Evolutionary conservation across 164 flowering plant species (phyloP).

Genomic region (Sedum album): DNA sequence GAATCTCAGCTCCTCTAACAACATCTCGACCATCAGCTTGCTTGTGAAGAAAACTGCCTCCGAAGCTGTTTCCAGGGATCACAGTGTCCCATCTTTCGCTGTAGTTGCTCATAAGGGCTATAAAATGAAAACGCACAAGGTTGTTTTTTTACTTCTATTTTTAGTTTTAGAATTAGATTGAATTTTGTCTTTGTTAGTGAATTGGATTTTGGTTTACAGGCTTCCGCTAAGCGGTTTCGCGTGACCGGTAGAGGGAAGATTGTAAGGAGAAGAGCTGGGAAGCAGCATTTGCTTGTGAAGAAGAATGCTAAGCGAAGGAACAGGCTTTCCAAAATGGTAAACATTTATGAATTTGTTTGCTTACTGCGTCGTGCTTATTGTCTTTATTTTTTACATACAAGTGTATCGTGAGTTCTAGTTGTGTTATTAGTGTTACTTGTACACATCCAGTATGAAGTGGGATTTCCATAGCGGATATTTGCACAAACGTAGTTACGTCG

Average conservation of each 20-base stretch:
- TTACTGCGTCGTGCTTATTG: too few species aligned
- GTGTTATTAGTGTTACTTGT: too few species aligned
- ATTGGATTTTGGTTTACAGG: slow-evolving; percentile 38
- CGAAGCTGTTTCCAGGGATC: slow-evolving; percentile 18
- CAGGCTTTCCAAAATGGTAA: slow-evolving; percentile 84
- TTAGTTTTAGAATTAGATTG: not conserved
- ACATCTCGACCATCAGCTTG: slow-evolving; percentile 28
- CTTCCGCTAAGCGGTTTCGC: slow-evolving; percentile 89
- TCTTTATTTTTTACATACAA: too few species aligned
- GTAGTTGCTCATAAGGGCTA: slow-evolving; percentile 70
- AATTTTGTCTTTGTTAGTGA: not conserved
- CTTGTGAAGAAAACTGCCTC: slow-evolving; percentile 20
- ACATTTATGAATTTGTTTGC: too few species aligned
- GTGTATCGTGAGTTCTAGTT: too few species aligned
- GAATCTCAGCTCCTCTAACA: slow-evolving; percentile 36
- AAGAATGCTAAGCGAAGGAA: slow-evolving; percentile 76
- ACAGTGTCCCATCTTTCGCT: slow-evolving; percentile 26
- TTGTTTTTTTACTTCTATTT: slow-evolving; percentile 9
- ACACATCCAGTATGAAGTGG: too few species aligned
- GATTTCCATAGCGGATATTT: too few species aligned
- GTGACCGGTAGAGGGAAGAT: slow-evolving; percentile 93
- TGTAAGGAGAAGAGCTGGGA: slow-evolving; percentile 82
- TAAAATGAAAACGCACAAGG: slow-evolving; percentile 96
- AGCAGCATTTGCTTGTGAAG: slow-evolving; percentile 86
- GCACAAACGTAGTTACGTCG: too few species aligned